Evolutionary conservation across 1,139 yeast species (phyloP).

Genomic region (Pneumocystis sp.): DNA sequence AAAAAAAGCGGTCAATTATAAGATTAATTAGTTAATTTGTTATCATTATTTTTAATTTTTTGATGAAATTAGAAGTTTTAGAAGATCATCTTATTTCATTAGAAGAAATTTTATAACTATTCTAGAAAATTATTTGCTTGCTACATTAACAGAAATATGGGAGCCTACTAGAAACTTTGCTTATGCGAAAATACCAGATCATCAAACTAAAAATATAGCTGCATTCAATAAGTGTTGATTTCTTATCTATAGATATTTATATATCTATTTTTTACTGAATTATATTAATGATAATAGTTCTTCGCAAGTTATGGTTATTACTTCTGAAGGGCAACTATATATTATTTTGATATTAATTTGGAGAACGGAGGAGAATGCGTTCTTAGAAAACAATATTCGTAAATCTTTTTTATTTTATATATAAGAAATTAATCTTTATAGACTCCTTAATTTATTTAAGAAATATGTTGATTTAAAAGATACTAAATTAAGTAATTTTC

Average conservation of each 20-base stretch:
- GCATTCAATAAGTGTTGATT: neutral
- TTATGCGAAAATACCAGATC: neutral
- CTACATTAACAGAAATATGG: neutral
- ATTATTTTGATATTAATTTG: neutral
- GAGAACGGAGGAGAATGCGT: neutral
- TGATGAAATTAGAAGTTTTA: neutral
- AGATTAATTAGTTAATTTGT: slow-evolving; percentile 10
- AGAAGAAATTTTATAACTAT: neutral
- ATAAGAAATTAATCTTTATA: neutral
- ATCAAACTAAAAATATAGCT: neutral
- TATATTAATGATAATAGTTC: neutral
- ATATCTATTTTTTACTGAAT: neutral
- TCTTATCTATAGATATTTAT: neutral
- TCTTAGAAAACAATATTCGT: slow-evolving; percentile 10
- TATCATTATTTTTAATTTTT: slow-evolving; percentile 10
- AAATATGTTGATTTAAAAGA: neutral
- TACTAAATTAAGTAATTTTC: too few species aligned
- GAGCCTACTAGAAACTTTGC: neutral
- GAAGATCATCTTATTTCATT: neutral
- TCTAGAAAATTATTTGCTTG: neutral
- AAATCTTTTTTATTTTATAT: slow-evolving; percentile 1
- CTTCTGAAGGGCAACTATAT: neutral
- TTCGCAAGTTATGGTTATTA: neutral
- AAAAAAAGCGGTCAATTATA: too few species aligned
- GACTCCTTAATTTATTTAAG: neutral